Percentiles rank a stretch among this genome's conserved stretches.
Conservation (phyloP, 192 early-diverging fungal genomes). For the Rhizoclosmatium sp. region DNA sequence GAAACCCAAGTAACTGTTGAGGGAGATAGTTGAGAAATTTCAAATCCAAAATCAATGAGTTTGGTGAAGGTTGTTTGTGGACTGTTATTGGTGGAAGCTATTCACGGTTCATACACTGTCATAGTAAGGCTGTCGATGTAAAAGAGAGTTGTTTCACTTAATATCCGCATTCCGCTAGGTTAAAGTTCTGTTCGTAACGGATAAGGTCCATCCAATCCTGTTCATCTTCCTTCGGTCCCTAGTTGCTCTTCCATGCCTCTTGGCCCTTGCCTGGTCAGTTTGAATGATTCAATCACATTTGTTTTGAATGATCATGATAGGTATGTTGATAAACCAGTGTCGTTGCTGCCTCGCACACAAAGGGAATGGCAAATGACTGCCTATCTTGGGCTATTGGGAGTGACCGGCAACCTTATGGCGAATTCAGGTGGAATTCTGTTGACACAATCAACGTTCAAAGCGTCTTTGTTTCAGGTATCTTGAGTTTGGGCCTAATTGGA, state of each 20-base stretch:
- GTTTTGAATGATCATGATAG: too few species aligned
- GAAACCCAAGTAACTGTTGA: neutral
- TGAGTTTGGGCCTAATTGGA: neutral
- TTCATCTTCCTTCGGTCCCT: neutral
- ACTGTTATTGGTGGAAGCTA: neutral
- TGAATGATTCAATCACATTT: neutral
- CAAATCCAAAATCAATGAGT: neutral
- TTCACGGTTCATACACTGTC: conserved; percentile 1
- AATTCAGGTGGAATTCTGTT: neutral
- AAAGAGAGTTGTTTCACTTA: neutral
- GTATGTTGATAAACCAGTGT: too few species aligned
- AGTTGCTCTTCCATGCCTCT: neutral
- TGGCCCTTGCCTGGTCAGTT: neutral
- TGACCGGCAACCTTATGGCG: conserved; percentile 1
- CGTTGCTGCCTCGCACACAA: neutral
- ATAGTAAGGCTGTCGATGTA: neutral
- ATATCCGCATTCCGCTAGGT: neutral
- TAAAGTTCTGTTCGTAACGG: neutral
- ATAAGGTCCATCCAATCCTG: neutral
- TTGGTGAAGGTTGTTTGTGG: neutral
- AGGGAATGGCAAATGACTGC: neutral
- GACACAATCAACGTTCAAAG: conserved; percentile 11
- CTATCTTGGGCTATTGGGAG: neutral
- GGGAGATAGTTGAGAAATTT: neutral
- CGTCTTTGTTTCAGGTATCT: conserved; percentile 4